Percentiles rank a stretch among this genome's conserved stretches.
phyloP scores from a whole-genome alignment of 2,329 filamentous ascomycete genomes.

The Pseudopithomyces chartarum region DNA sequence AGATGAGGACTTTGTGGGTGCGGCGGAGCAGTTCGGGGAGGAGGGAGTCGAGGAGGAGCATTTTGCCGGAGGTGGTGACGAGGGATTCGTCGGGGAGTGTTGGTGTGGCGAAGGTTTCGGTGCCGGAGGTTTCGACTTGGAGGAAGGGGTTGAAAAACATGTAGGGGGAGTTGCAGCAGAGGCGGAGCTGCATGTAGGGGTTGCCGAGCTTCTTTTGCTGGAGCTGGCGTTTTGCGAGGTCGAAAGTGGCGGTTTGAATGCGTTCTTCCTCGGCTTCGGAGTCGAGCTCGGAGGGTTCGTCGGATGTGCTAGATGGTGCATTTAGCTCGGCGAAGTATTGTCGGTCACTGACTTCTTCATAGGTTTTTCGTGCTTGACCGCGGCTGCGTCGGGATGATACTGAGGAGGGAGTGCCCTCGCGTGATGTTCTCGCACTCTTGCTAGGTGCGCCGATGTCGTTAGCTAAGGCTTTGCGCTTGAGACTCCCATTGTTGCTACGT shows the following conservation, averaged over 20 bases:
- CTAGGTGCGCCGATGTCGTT: conserved; percentile 55
- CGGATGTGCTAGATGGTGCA: conserved; percentile 54
- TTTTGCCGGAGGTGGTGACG: conserved; percentile 89
- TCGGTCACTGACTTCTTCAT: conserved; percentile 76
- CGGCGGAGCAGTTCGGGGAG: conserved; percentile 74
- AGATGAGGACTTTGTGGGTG: conserved; percentile 91
- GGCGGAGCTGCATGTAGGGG: conserved; percentile 85
- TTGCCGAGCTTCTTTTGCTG: conserved; percentile 90
- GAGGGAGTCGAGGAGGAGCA: conserved; percentile 88
- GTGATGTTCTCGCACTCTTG: conserved; percentile 78
- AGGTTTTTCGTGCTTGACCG: conserved; percentile 62
- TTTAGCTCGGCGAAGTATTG: conserved; percentile 83
- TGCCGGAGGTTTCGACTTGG: conserved; percentile 54
- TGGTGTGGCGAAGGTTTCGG: conserved; percentile 52
- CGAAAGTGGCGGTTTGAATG: conserved; percentile 69
- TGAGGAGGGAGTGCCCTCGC: conserved; percentile 72
- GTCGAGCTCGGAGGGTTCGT: conserved; percentile 46
- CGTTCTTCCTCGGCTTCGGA: conserved; percentile 64
- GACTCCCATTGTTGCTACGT: conserved; percentile 51
- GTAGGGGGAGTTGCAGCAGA: conserved; percentile 92
- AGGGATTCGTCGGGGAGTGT: conserved; percentile 73
- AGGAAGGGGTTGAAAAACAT: conserved; percentile 93
- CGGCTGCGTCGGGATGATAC: conserved; percentile 57
- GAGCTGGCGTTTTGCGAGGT: conserved; percentile 86
- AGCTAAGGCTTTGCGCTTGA: conserved; percentile 62